Percentiles rank a stretch among this genome's conserved stretches.
phyloP scores from a whole-genome alignment of 2,329 filamentous ascomycete genomes.

The Calcarisporium arbuscula region DNA sequence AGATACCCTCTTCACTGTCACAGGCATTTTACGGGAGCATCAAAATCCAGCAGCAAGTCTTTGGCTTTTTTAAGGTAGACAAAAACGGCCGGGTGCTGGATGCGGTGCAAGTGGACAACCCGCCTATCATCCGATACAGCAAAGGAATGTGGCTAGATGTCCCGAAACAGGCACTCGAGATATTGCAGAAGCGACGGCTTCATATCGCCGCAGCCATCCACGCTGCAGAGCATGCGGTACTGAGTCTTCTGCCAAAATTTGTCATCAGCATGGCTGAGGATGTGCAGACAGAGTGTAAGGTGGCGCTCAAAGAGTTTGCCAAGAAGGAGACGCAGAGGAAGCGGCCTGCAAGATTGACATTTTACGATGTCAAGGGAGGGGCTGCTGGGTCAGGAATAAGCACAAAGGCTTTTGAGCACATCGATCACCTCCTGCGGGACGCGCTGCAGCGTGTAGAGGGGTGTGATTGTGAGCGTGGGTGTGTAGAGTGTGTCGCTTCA shows the following conservation, averaged over 20 bases:
- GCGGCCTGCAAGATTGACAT: constrained; percentile 79
- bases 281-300: constrained; percentile 91
- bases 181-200: constrained; percentile 64
- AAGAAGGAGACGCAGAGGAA: constrained; percentile 64
- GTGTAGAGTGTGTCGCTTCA: constrained; percentile 82
- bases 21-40: constrained; percentile 82
- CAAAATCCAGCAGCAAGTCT: constrained; percentile 80
- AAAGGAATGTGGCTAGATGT: constrained; percentile 97
- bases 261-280: constrained; percentile 87
- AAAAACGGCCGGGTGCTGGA: constrained; percentile 79
- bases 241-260: constrained; percentile 83
- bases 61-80: constrained; percentile 97
- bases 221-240: constrained; percentile 85
- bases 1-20: constrained; percentile 54
- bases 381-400: constrained; percentile 77
- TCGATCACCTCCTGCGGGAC: constrained; percentile 70
- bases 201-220: constrained; percentile 89
- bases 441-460: constrained; percentile 69
- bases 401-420: constrained; percentile 88
- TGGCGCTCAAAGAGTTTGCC: constrained; percentile 79
- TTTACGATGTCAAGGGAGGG: constrained; percentile 93
- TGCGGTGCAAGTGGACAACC: constrained; percentile 87
- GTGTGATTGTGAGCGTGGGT: constrained; percentile 74
- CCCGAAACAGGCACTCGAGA: constrained; percentile 69
- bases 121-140: constrained; percentile 74